Base-by-base conservation (phyloP, 768 basidiomycete genomes). In the Neoboletus magnificus region DNA sequence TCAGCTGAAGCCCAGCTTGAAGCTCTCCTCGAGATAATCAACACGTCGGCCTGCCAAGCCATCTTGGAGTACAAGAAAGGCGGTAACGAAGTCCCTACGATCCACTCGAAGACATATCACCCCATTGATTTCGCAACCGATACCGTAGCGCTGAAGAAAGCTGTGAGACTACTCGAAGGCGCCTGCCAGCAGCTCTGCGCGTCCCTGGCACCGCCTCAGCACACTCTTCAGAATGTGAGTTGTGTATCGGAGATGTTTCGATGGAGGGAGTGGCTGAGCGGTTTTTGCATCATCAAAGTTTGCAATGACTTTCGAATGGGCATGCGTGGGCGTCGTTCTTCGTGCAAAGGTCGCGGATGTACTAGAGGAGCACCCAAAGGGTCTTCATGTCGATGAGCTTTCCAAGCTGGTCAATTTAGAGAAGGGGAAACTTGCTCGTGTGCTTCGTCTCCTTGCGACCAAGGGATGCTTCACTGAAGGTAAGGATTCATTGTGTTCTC, bases 391-490 rank as follows among this genome's bases (percentile, higher is more conserved):
- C 9, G 52, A 60, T 1, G 62, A 70, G 45, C 64, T 73, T 13
- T 43, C 66, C n/a, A 55, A 59, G 46, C 37, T 59, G 42, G 63
- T 70, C 20, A 54, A 46, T 10, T 30, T 71, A 35, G 66, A 71
- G 41, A 59, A 57, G 40, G 60, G 59, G 2, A 73, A 74, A 40
- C 68, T 73, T 16, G 44, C 58, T 40, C 70, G 68, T 4, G 47
- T 73, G 22, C 59, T 73, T 20, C 67, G 73, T 33, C 53, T 64
- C 7, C 70, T 73, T 27, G 66, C 72, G 0, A 61, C 64, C 16
- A 65, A 64, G 29, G 68, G 70, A 13, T 69, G 63, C 41, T 73
- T 73, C 52, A 61, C 39, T 1, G 73, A 73, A 65, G 66, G 72
- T 59, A 41, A 45, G 45, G 4, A 9, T 51, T 41, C n/a, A 33